Conservation (phyloP, 352 stramenopile genomes). For the Blastocystis hominis region DNA sequence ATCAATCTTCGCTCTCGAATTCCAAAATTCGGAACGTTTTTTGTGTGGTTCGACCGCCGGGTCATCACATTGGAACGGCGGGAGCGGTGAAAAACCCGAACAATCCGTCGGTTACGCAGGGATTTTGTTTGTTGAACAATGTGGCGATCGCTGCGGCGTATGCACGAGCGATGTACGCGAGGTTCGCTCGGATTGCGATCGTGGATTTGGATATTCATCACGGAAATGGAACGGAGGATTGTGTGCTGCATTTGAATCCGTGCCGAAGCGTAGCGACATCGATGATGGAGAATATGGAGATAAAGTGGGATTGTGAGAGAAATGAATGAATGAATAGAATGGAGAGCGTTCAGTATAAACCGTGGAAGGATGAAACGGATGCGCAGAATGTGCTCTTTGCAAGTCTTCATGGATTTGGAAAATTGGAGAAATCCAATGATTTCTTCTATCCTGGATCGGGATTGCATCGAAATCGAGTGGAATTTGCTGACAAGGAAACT, state of each 20-base stretch:
- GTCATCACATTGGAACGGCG: conserved; percentile 69
- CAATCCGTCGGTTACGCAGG: conserved; percentile 62
- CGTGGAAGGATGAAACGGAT: conserved; percentile 47
- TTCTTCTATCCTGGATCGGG: conserved; percentile 51
- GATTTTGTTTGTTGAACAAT: conserved; percentile 92
- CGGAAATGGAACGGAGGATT: conserved; percentile 75
- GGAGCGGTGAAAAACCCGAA: conserved; percentile 52
- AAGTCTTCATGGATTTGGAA: conserved; percentile 45
- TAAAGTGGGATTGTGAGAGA: not conserved
- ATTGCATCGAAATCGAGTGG: not conserved
- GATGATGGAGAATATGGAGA: not conserved
- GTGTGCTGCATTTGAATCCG: conserved; percentile 58
- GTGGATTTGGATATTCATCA: conserved; percentile 79
- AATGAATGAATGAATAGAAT: not conserved
- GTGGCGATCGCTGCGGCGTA: conserved; percentile 82
- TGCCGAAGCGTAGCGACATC: not conserved
- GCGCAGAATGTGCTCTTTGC: conserved; percentile 52
- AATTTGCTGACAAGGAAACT: not conserved
- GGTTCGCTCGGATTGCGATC: conserved; percentile 76
- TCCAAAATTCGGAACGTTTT: conserved; percentile 70
- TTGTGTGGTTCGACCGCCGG: conserved; percentile 74
- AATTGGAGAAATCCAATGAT: conserved; percentile 6
- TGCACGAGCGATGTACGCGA: conserved; percentile 67
- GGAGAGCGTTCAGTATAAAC: conserved; percentile 13
- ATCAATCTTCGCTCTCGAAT: conserved; percentile 29